Conservation (phyloP, 208 protist species). For the Leishmania amazonensis region DNA sequence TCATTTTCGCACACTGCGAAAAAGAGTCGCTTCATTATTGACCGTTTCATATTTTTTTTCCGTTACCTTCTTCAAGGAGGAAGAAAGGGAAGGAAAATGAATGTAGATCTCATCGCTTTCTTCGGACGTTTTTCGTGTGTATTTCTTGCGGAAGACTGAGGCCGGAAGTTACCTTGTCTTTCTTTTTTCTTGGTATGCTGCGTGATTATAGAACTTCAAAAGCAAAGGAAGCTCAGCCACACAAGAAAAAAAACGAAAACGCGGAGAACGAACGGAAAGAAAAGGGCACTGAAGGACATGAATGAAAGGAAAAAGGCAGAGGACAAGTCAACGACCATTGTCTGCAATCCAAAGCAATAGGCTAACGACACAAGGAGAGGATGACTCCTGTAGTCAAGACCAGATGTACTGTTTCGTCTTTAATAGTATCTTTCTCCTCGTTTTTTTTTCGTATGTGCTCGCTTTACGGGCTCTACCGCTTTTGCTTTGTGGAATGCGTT, state of each 20-base stretch:
- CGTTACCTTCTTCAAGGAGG: neutral
- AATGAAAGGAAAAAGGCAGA: neutral
- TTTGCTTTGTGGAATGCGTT: neutral
- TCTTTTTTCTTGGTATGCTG: neutral
- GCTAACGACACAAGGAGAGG: neutral
- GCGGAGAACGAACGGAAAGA: neutral
- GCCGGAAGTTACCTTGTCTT: neutral
- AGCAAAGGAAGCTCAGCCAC: neutral
- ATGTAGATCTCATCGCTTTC: neutral
- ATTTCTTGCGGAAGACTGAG: neutral
- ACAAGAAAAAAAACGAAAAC: slow-evolving; percentile 9
- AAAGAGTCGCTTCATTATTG: neutral
- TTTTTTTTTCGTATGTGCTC: neutral
- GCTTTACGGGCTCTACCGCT: neutral
- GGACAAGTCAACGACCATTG: neutral
- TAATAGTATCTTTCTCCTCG: neutral
- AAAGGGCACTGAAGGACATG: neutral
- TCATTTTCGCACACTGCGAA: neutral
- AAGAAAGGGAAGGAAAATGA: neutral
- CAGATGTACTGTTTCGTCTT: neutral
- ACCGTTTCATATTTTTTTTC: too few relatives aligned
- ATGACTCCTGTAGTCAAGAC: neutral
- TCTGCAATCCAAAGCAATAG: neutral
- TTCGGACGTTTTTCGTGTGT: neutral
- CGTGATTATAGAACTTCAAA: neutral